These are phyloP conservation scores for Drechslerella coelobrocha DNA, from an alignment of 2,329 filamentous ascomycete genomes.

Conservation along the genomic window DNA sequence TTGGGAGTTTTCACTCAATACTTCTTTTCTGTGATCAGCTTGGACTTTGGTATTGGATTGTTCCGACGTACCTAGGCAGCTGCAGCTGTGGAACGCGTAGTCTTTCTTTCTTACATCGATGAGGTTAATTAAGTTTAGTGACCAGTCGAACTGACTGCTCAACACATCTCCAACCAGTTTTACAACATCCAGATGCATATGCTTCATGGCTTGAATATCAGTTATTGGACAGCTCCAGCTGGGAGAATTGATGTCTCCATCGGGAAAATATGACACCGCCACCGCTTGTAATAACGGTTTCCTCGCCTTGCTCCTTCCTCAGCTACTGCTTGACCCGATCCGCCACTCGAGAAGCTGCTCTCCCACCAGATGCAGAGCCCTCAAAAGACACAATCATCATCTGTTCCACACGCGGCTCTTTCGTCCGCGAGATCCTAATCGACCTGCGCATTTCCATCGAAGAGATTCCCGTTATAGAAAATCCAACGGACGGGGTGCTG, in stretches of 20 bases:
- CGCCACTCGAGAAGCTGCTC: conserved; percentile 12
- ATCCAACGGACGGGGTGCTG: not conserved
- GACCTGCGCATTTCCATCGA: conserved; percentile 22
- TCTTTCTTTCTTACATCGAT: conserved; percentile 45
- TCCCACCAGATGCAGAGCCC: not conserved
- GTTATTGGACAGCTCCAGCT: too few species aligned
- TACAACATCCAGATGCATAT: too few species aligned
- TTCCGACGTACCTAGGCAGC: too few species aligned
- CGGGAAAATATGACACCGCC: not conserved
- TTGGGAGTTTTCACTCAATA: too few species aligned
- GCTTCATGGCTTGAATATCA: too few species aligned
- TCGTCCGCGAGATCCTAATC: conserved; percentile 37
- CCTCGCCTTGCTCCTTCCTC: conserved; percentile 32
- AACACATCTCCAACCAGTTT: too few species aligned
- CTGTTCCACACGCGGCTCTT: conserved; percentile 35
- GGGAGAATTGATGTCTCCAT: too few species aligned
- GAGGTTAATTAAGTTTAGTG: too few species aligned
- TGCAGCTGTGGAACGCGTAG: too few species aligned
- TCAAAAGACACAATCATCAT: conserved; percentile 35
- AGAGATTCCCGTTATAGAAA: conserved; percentile 11
- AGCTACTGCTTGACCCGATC: conserved; percentile 29
- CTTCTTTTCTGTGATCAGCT: too few species aligned
- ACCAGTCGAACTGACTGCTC: too few species aligned
- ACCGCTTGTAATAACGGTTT: conserved; percentile 14
- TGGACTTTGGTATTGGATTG: too few species aligned